Base-by-base conservation (phyloP, 495 filamentous ascomycete species). In the Hypoxylon lienhwacheense region DNA sequence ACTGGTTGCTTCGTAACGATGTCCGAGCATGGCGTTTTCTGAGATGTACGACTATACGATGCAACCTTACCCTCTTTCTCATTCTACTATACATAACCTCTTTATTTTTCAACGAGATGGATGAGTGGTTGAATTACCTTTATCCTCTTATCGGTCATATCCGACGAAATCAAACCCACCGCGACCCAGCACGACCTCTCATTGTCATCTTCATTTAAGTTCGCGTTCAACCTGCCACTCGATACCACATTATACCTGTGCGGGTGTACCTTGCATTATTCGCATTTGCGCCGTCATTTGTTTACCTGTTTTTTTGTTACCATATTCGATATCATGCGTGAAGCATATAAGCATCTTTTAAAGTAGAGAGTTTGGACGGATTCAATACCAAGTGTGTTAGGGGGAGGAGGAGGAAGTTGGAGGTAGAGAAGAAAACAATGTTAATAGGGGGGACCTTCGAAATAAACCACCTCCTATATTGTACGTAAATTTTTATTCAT, bases 21-120 rank as follows among this genome's bases (percentile, higher is more conserved):
- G 49, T 53, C 50, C 25, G 19, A 54, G 56, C 50, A 50, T 25
- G 56, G 56, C 56, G 56, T 60, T 54, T 21, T 43, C 45, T 53
- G 56, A 49, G 44, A 42, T 59, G 44, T 51, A 60, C 44, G 56
- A 60, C 56, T 59, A 34, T 46, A 60, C 41, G 55, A 58, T 41
- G 51, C 35, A 44, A 60, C 26, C 19, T 35, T 35, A 28, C 24
- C 37, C 31, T 25, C 11, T 45, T 33, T 44, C 36, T 32, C 17
- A 7, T 36, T 33, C 45, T 44, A 16, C 15, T 24, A 29, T 32
- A 39, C 15, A 32, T 26, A 21, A 32, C 31, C n/a, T 16, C 24
- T 43, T n/a, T n/a, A n/a, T n/a, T n/a, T 41, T 28, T 4, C 7
- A 36, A 37, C 16, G 20, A 17, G 16, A 20, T 35, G n/a, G 22